Evolutionary conservation across 345 rosid species (phyloP).

Genomic region (Salix exigua): DNA sequence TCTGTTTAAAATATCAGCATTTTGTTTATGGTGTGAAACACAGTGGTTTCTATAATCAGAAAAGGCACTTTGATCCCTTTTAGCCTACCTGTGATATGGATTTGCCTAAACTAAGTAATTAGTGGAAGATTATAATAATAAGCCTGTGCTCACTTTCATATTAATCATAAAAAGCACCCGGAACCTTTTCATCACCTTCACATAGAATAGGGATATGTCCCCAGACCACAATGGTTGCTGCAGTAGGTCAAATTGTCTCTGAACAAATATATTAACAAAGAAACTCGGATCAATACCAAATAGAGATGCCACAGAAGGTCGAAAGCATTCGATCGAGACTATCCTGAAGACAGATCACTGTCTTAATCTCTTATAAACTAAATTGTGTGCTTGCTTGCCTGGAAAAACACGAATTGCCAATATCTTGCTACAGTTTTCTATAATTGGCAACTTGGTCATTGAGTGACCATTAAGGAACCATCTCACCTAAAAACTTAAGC

Average conservation of each 20-base stretch:
- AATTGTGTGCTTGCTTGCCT: slow-evolving; percentile 5
- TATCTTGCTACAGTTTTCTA: background rate
- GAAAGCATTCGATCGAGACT: background rate
- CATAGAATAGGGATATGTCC: background rate
- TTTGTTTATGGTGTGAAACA: background rate
- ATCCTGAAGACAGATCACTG: background rate
- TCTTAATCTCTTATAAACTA: background rate
- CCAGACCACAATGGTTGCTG: background rate
- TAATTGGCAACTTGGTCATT: background rate
- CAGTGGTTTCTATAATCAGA: background rate
- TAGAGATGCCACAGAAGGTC: background rate
- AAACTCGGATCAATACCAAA: background rate
- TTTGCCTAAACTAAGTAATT: background rate
- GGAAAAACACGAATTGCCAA: background rate
- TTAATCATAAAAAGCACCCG: background rate
- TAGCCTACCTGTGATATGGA: slow-evolving; percentile 13
- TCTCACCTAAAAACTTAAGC: too few species aligned
- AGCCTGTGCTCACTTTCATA: background rate
- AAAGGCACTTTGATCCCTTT: slow-evolving; percentile 1
- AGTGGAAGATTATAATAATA: slow-evolving; percentile 12
- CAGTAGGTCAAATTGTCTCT: slow-evolving; percentile 9
- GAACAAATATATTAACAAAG: background rate
- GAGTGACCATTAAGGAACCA: too few species aligned
- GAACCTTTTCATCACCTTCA: background rate
- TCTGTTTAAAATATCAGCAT: background rate